Evolutionary conservation across 768 basidiomycete genomes (phyloP).

Genomic region (Obba rivulosa): DNA sequence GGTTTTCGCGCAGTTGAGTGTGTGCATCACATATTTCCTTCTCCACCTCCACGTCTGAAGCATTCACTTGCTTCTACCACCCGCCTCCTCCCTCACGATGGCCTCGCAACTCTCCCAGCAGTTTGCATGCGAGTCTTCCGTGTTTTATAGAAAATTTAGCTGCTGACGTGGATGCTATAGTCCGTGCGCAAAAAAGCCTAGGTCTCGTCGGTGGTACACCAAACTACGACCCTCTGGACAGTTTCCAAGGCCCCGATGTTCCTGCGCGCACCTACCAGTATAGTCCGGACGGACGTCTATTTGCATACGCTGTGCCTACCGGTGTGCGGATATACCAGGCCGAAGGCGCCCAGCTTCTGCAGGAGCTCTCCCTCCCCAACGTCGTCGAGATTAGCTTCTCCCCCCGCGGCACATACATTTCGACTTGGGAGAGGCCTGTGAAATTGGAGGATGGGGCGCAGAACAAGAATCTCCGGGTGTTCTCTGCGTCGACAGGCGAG

Average conservation of each 20-base stretch:
- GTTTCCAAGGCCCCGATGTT: slow-evolving; percentile 62
- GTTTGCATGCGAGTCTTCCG: slow-evolving; percentile 69
- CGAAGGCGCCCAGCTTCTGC: slow-evolving; percentile 65
- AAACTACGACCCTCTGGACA: slow-evolving; percentile 58
- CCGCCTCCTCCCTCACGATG: slow-evolving; percentile 38
- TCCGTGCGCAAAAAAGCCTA: slow-evolving; percentile 91
- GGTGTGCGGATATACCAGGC: slow-evolving; percentile 79
- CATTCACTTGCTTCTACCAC: slow-evolving; percentile 76
- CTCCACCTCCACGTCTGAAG: slow-evolving; percentile 39
- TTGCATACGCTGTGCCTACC: slow-evolving; percentile 76
- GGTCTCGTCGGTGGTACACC: slow-evolving; percentile 83
- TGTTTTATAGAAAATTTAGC: slow-evolving; percentile 3
- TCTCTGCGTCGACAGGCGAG: slow-evolving; percentile 79
- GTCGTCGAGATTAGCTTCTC: slow-evolving; percentile 88
- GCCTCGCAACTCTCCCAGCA: slow-evolving; percentile 74
- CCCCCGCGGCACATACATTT: slow-evolving; percentile 87
- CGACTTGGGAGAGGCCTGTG: slow-evolving; percentile 92
- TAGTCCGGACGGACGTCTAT: slow-evolving; percentile 82
- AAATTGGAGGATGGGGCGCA: slow-evolving; percentile 88
- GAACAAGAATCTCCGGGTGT: slow-evolving; percentile 92
- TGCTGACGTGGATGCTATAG: slow-evolving; percentile 37
- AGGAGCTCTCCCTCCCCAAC: slow-evolving; percentile 69
- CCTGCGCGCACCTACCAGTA: slow-evolving; percentile 75
- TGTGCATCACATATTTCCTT: background rate
- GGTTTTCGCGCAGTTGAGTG: background rate